Percentiles rank a stretch among this genome's conserved stretches.
Evolutionary conservation across 208 protist genomes (phyloP).

Genomic region (Crithidia acanthocephali): DNA sequence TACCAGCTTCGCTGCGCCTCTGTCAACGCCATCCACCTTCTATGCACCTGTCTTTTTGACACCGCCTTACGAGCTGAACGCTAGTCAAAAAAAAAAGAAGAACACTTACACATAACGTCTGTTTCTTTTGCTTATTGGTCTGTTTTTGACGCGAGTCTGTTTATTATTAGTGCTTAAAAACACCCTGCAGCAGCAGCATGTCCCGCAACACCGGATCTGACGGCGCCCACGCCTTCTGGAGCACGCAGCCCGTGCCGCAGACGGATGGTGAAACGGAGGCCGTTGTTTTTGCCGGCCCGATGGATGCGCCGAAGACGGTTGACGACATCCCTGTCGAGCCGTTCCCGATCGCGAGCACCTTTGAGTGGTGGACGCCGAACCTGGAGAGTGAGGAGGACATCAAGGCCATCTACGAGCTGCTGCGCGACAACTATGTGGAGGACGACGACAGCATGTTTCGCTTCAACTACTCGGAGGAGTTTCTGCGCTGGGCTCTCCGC

Average conservation of each 20-base stretch:
- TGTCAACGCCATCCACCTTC: too few species aligned
- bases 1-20: too few species aligned
- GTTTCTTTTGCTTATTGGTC: too few species aligned
- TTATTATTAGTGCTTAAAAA: too few species aligned
- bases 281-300: slow-evolving; percentile 49
- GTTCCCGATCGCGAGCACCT: slow-evolving; percentile 88
- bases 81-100: too few species aligned
- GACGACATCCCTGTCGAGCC: slow-evolving; percentile 92
- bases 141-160: too few species aligned
- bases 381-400: slow-evolving; percentile 84
- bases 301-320: slow-evolving; percentile 72
- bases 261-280: slow-evolving; percentile 30
- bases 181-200: slow-evolving; percentile 13
- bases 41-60: too few species aligned
- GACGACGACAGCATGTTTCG: slow-evolving; percentile 99
- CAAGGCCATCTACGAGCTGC: slow-evolving; percentile 91
- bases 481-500: slow-evolving; percentile 98
- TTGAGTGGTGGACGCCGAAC: slow-evolving; percentile 96
- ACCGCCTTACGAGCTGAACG: too few species aligned
- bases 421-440: slow-evolving; percentile 99
- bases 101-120: too few species aligned
- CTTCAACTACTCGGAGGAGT: slow-evolving; percentile 99
- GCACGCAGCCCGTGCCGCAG: slow-evolving; percentile 84
- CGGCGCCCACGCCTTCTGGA: slow-evolving; percentile 77
- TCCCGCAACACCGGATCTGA: slow-evolving; percentile 11